phyloP scores from a whole-genome alignment of 805 yeast species.

The Millerozyma acaciae region DNA sequence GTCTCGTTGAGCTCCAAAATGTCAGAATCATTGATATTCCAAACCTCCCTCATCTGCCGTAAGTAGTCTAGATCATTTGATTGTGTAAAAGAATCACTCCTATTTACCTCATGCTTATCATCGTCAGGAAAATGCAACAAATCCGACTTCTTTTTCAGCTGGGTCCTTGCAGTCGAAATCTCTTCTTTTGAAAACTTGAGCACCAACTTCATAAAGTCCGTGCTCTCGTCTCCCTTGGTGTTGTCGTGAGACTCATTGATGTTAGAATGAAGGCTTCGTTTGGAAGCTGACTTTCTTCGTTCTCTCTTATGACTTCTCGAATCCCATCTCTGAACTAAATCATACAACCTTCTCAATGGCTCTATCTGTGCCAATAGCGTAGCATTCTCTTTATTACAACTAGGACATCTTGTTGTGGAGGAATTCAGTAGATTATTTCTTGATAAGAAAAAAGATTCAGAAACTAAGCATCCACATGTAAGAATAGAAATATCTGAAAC shows the following conservation, averaged over 20 bases:
- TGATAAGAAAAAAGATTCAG: conserved; percentile 25
- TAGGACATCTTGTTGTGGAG: conserved; percentile 18
- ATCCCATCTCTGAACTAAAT: conserved; percentile 18
- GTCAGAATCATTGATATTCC: background rate
- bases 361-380: conserved; percentile 22
- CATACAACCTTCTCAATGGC: conserved; percentile 33
- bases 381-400: conserved; percentile 18
- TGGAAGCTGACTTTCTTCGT: conserved; percentile 21
- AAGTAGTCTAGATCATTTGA: too few relatives aligned
- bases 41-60: background rate
- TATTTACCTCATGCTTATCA: background rate
- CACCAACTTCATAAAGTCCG: conserved; percentile 34
- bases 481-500: conserved; percentile 33
- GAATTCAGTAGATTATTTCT: background rate
- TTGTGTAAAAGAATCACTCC: too few relatives aligned
- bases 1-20: conserved; percentile 26
- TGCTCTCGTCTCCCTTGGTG: conserved; percentile 13
- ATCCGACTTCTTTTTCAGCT: too few relatives aligned
- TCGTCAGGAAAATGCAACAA: too few relatives aligned
- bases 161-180: background rate
- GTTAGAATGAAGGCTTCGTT: conserved; percentile 12
- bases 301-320: conserved; percentile 6
- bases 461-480: conserved; percentile 40
- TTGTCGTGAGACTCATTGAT: conserved; percentile 4
- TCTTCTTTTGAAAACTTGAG: conserved; percentile 41